Evolutionary conservation across 352 stramenopile species (phyloP).

Genomic region (Aphanomyces invadans): DNA sequence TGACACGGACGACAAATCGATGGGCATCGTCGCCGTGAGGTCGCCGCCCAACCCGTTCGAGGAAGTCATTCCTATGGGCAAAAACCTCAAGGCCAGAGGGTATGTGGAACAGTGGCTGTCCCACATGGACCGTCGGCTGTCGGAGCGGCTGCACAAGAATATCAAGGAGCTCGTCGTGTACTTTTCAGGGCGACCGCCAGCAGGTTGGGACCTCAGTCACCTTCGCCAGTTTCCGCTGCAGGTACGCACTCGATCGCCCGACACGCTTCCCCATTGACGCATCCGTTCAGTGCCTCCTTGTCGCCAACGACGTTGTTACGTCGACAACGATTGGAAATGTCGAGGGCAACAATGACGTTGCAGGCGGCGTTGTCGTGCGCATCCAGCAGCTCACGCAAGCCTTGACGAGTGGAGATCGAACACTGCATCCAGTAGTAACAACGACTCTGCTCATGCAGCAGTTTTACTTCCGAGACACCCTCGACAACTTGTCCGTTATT

Average conservation of each 20-base stretch:
- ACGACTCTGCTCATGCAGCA: conserved; percentile 15
- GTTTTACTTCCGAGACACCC: not conserved
- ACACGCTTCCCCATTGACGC: too few relatives aligned
- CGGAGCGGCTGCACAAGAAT: conserved; percentile 44
- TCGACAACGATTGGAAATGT: not conserved
- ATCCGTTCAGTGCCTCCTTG: not conserved
- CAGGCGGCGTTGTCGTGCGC: too few relatives aligned
- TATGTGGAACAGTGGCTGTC: conserved; percentile 60
- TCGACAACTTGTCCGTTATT: conserved; percentile 9
- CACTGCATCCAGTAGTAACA: not conserved
- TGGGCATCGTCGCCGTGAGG: conserved; percentile 14
- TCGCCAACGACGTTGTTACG: conserved; percentile 7
- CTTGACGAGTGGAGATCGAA: not conserved
- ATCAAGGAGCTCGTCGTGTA: conserved; percentile 37
- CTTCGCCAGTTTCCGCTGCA: not conserved
- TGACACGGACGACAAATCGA: conserved; percentile 14
- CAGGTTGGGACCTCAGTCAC: not conserved
- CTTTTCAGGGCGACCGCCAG: not conserved
- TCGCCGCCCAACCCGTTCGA: conserved; percentile 35
- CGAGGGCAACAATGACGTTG: too few relatives aligned
- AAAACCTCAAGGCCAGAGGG: conserved; percentile 62
- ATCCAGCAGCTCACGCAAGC: not conserved
- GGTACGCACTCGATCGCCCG: not conserved
- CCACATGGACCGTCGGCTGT: conserved; percentile 47
- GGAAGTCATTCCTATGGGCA: conserved; percentile 55